Base-by-base conservation (phyloP, 805 yeast genomes). In the Kazachstania viticola region DNA sequence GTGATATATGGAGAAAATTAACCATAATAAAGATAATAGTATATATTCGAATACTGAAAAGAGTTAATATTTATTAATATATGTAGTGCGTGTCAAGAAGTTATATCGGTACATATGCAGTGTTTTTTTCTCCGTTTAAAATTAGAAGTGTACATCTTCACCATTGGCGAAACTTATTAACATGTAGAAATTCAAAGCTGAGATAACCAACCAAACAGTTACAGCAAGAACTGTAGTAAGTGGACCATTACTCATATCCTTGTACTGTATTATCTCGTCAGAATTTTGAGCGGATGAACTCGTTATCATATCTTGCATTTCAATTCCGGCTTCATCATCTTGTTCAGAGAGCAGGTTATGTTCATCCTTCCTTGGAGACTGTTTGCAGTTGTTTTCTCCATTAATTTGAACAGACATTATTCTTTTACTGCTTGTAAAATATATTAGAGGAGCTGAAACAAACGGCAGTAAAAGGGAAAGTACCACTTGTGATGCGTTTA, bases 401-500 rank as follows among this genome's bases (percentile, higher is more conserved):
- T 41, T 45, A 11, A 53, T 17, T 21, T 63, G 65, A 7, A 75
- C 81, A 26, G 71, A 61, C 91, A 80, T 80, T 36, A 78, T 75
- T 25, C 64, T 54, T 44, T 73, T 73, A 30, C 68, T 72, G 44
- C 82, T 71, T 0, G 95, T 85, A 53, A 85, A 80, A 50, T 73
- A 79, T 34, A 85, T 69, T 49, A 85, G 62, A 14, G 96, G 96
- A 0, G 95, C 95, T 24, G 83, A 73, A 11, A 85, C 91, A 44
- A 83, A 75, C 6, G 96, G 96, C 35, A 85, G 63, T 33, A 85
- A 64, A 25, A 85, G 51, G 2, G 88, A 75, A 25, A 85, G 64
- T 14, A 83, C 79, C 19, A 85, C 96, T 60, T 85, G 96, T 21
- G 85, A 75, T 2, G 79, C 80, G 51, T 85, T 87, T 43, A 85